A percentile compares a stretch with the other conserved stretches of the same genome.
Conservation (phyloP, 140 eudicot species). For the Ambrosia hybrid region DNA sequence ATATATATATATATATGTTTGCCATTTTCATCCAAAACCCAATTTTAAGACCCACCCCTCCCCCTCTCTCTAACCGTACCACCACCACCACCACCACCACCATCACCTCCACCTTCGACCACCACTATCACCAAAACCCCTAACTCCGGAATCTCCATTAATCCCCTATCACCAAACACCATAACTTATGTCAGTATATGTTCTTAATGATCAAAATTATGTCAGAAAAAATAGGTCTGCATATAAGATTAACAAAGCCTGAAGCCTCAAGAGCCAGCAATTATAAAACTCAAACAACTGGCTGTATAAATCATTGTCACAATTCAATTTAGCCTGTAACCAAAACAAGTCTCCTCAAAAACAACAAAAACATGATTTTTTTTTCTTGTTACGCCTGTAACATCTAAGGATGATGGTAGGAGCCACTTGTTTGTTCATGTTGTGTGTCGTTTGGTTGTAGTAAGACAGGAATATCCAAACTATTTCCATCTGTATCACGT, state of each 20-base stretch:
- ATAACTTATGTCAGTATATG: background rate
- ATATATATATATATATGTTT: too few species aligned
- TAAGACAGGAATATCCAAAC: conserved; percentile 80
- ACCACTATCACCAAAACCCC: too few species aligned
- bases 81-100: too few species aligned
- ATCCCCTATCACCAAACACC: background rate
- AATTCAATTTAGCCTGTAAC: conserved; percentile 17
- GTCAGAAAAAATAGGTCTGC: background rate
- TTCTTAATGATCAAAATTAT: background rate
- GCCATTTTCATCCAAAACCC: too few species aligned
- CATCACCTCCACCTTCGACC: too few species aligned
- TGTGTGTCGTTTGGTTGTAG: conserved; percentile 43
- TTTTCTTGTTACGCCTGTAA: background rate
- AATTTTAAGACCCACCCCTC: too few species aligned
- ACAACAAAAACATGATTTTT: conserved; percentile 2
- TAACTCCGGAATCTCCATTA: too few species aligned
- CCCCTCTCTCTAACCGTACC: too few species aligned
- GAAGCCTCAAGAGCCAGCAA: conserved; percentile 26
- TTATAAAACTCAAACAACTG: conserved; percentile 24
- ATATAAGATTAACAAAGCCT: background rate
- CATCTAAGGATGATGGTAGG: conserved; percentile 54
- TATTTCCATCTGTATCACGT: conserved; percentile 52
- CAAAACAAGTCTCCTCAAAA: conserved; percentile 2
- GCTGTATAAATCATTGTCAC: conserved; percentile 26
- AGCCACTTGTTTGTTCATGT: conserved; percentile 45